phyloP scores from a whole-genome alignment of 768 basidiomycete species.

The Leccinellum albellum region DNA sequence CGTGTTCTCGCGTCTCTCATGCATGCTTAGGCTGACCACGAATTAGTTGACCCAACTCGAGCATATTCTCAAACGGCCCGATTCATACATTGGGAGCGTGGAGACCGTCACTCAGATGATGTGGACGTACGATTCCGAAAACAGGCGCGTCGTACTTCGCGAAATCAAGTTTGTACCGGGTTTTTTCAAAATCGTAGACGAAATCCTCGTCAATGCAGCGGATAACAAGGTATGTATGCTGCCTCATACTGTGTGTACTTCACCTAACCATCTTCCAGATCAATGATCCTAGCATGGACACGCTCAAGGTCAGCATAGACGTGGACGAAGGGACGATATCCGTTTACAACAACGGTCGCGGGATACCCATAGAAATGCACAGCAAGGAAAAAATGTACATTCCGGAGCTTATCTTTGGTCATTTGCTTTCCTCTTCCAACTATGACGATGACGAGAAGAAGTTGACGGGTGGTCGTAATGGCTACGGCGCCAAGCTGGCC shows the following conservation, averaged over 20 bases:
- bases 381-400: conserved; percentile 91
- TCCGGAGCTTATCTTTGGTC: conserved; percentile 95
- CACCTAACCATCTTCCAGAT: conserved; percentile 49
- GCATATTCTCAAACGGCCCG: conserved; percentile 88
- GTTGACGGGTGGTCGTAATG: conserved; percentile 96
- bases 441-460: conserved; percentile 99
- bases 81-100: conserved; percentile 95
- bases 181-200: conserved; percentile 99
- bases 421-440: conserved; percentile 91
- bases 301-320: conserved; percentile 84
- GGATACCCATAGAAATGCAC: conserved; percentile 97
- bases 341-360: conserved; percentile 91
- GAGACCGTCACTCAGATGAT: conserved; percentile 82
- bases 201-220: conserved; percentile 98
- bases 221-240: conserved; percentile 86
- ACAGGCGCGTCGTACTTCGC: conserved; percentile 77
- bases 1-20: conserved; percentile 12
- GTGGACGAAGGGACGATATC: conserved; percentile 81
- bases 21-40: neutral
- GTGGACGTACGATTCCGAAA: conserved; percentile 90
- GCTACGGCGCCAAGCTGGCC: conserved; percentile 96
- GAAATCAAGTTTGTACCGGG: conserved; percentile 93
- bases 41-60: conserved; percentile 87
- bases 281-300: conserved; percentile 89
- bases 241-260: neutral